Conservation (phyloP, 129 eudicot species). For the Centaurea solstitialis region DNA sequence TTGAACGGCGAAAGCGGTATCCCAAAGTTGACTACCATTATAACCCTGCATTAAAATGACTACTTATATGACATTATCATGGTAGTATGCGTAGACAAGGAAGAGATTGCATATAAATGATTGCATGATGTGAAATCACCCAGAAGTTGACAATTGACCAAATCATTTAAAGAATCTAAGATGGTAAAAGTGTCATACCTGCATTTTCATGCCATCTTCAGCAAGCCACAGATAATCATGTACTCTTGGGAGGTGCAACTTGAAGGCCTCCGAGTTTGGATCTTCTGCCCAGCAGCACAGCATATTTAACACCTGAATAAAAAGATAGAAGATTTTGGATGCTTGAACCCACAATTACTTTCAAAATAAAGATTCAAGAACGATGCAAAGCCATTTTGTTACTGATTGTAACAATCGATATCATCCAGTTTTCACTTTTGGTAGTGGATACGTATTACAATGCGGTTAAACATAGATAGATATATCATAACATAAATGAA, state of each 20-base stretch:
- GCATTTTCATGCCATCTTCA: slow-evolving; percentile 99
- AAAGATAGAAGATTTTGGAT: not conserved
- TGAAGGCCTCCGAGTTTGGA: slow-evolving; percentile 91
- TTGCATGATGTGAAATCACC: not conserved
- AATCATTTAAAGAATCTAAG: not conserved
- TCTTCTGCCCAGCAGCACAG: slow-evolving; percentile 98
- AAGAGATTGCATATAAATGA: not conserved
- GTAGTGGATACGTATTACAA: not conserved
- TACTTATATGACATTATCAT: not conserved
- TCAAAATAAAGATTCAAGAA: not conserved
- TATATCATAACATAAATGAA: not conserved
- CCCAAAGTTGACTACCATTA: slow-evolving; percentile 98
- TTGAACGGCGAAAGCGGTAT: slow-evolving; percentile 74
- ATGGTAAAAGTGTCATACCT: slow-evolving; percentile 46
- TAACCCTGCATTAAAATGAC: slow-evolving; percentile 63
- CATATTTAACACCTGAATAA: slow-evolving; percentile 83
- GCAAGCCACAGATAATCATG: slow-evolving; percentile 92
- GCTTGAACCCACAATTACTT: not conserved
- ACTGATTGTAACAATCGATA: not conserved
- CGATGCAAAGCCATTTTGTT: not conserved
- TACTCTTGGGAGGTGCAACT: slow-evolving; percentile 86
- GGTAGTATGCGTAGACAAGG: not conserved
- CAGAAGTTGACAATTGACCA: not conserved
- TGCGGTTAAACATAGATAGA: not conserved
- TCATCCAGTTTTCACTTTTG: not conserved